Evolutionary conservation across 352 stramenopile genomes (phyloP).

Genomic region (Pythium myriotylum): DNA sequence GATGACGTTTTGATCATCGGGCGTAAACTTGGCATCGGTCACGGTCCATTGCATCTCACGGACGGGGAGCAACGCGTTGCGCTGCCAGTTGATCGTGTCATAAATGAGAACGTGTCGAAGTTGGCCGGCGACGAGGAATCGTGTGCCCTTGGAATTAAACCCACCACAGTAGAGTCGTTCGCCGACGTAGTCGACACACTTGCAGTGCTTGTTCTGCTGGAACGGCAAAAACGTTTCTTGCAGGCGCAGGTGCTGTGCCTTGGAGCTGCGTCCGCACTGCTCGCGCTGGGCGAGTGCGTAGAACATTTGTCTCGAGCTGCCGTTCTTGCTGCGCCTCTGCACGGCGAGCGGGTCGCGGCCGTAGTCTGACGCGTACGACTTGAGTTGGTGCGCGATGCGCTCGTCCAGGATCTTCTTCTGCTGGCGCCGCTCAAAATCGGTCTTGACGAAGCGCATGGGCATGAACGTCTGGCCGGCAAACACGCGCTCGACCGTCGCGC

Average conservation of each 20-base stretch:
- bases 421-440: conserved; percentile 59
- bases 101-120: conserved; percentile 71
- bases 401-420: conserved; percentile 45
- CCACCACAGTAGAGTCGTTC: conserved; percentile 81
- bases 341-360: conserved; percentile 18
- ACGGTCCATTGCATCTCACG: conserved; percentile 82
- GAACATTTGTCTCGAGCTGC: conserved; percentile 43
- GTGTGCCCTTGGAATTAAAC: conserved; percentile 70
- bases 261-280: conserved; percentile 61
- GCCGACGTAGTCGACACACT: conserved; percentile 65
- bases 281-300: conserved; percentile 70
- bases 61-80: conserved; percentile 48
- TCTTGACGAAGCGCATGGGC: conserved; percentile 64
- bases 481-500: conserved; percentile 58
- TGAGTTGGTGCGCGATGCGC: conserved; percentile 72
- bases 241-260: conserved; percentile 64
- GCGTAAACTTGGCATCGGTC: conserved; percentile 83
- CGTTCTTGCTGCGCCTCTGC: conserved; percentile 35
- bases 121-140: conserved; percentile 76
- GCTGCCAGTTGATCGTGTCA: conserved; percentile 73
- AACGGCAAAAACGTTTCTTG: conserved; percentile 86
- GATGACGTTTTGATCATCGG: conserved; percentile 65
- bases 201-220: conserved; percentile 76
- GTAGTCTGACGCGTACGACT: conserved; percentile 46
- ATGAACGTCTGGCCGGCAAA: conserved; percentile 66